Evolutionary conservation across 441 rosid species (phyloP), one percentile per base, ranked within the genome.

Genomic region (Croton laevigatus): DNA sequence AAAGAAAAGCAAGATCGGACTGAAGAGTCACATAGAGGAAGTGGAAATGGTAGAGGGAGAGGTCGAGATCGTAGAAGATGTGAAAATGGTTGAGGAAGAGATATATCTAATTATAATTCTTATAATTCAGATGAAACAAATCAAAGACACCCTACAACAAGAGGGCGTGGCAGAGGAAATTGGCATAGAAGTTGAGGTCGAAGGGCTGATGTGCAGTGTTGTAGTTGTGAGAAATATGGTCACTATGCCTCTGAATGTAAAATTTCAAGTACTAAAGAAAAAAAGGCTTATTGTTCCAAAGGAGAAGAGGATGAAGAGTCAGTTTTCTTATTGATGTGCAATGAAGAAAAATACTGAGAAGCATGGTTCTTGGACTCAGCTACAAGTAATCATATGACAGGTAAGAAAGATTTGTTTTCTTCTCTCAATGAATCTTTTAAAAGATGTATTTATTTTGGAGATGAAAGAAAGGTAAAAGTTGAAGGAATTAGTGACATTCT

Each of bases 11-110:
- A n/a, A n/a, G n/a, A n/a, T n/a, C n/a, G n/a, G n/a, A n/a, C n/a
- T n/a, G n/a, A n/a, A n/a, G n/a, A n/a, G n/a, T n/a, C n/a, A n/a
- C n/a, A n/a, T n/a, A n/a, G n/a, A n/a, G n/a, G n/a, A n/a, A n/a
- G n/a, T n/a, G n/a, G n/a, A n/a, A n/a, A n/a, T n/a, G n/a, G n/a
- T n/a, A n/a, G n/a, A n/a, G n/a, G n/a, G n/a, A n/a, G n/a, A n/a
- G n/a, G n/a, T n/a, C n/a, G n/a, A n/a, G n/a, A n/a, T n/a, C n/a
- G n/a, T n/a, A n/a, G n/a, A n/a, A n/a, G n/a, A n/a, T n/a, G n/a
- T n/a, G n/a, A n/a, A n/a, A n/a, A n/a, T 13, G 42, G 57, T 2
- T 3, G 65, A 42, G 72, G 63, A 69, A 70, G 49, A 62, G 67
- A 37, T 1, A 51, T 14, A 38, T n/a, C n/a, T n/a, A n/a, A n/a